Base-by-base conservation (phyloP, 192 early-diverging fungal species). In the Endogone sp. region DNA sequence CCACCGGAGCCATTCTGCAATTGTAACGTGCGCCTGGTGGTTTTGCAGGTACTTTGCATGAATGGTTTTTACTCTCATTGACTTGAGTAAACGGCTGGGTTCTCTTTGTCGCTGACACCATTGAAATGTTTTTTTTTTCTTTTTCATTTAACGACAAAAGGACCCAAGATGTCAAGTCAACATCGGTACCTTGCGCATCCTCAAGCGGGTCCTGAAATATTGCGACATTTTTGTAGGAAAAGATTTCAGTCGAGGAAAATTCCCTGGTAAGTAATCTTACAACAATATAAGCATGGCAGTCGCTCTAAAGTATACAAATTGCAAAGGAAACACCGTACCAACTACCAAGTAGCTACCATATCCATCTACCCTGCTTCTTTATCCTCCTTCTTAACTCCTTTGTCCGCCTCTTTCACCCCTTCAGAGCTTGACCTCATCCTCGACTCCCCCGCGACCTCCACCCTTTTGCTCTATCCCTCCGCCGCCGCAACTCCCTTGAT, bases 81-180 rank as follows among this genome's bases (percentile, higher is more conserved):
- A 55, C 24, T 58, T 56, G 25, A 26, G 49, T 8, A 44, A 8
- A 44, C 37, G 13, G 4, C 13, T 13, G 37, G 37, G 4, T 44
- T 4, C 13, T 13, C 37, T 44, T 44, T 44, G 4, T 44, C 37
- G n/a, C n/a, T n/a, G n/a, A n/a, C n/a, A n/a, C n/a, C n/a, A n/a
- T n/a, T 49, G 1, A 49, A 49, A 16, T 49, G 16, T 11, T 49
- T 2, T 4, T 22, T 29, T 29, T 25, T 0, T 3, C 21, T 2
- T 56, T 67, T 31, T 22, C 24, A 32, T 25, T 54, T 61, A 29
- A 3, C 55, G 37, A 21, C 13, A 22, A 30, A 21, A 77, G 68
- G 71, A 77, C 27, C 71, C 76, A 49, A 69, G 71, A 62, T 77
- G 76, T 29, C 76, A 77, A 61, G 76, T 77, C 49, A 77, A 72